Conservation (phyloP, 352 stramenopile species). For the Phytopythium sindhum region DNA sequence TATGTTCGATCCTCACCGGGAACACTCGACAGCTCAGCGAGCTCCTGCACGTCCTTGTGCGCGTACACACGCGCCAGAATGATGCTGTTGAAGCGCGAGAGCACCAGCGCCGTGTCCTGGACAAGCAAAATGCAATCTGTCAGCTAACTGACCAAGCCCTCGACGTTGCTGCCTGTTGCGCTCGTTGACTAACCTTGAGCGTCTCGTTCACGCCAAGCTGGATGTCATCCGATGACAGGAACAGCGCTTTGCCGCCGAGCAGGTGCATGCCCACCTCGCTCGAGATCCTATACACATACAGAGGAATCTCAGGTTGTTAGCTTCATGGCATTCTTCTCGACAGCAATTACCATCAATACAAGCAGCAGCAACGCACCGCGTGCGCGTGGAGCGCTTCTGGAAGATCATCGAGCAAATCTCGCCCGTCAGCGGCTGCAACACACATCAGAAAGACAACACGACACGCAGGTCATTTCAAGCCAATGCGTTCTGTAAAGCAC, state of each 20-base stretch:
- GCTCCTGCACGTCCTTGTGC: slow-evolving; percentile 87
- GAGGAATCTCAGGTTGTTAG: neutral
- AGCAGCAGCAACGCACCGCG: slow-evolving; percentile 30
- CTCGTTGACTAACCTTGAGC: slow-evolving; percentile 54
- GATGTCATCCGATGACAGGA: slow-evolving; percentile 97
- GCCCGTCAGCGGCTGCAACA: slow-evolving; percentile 38
- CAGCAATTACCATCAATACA: neutral
- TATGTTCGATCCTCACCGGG: slow-evolving; percentile 32
- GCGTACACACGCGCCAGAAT: slow-evolving; percentile 95
- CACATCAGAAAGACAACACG: neutral
- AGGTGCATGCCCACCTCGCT: slow-evolving; percentile 96
- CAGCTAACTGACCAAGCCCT: neutral
- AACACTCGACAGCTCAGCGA: slow-evolving; percentile 88
- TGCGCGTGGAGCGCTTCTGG: slow-evolving; percentile 92
- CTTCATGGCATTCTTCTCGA: neutral
- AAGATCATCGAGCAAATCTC: slow-evolving; percentile 94
- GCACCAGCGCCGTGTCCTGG: slow-evolving; percentile 76
- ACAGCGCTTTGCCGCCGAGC: slow-evolving; percentile 95
- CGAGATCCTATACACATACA: slow-evolving; percentile 52
- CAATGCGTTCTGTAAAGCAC: neutral
- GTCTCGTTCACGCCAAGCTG: slow-evolving; percentile 98
- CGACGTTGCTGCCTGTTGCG: neutral
- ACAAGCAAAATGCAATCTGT: neutral
- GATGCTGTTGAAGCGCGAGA: slow-evolving; percentile 95
- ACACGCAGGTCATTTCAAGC: neutral